A percentile compares a stretch with the other conserved stretches of the same genome.
phyloP scores from a whole-genome alignment of 2,329 filamentous ascomycete genomes.

The Hymenoscyphus infarciens region DNA sequence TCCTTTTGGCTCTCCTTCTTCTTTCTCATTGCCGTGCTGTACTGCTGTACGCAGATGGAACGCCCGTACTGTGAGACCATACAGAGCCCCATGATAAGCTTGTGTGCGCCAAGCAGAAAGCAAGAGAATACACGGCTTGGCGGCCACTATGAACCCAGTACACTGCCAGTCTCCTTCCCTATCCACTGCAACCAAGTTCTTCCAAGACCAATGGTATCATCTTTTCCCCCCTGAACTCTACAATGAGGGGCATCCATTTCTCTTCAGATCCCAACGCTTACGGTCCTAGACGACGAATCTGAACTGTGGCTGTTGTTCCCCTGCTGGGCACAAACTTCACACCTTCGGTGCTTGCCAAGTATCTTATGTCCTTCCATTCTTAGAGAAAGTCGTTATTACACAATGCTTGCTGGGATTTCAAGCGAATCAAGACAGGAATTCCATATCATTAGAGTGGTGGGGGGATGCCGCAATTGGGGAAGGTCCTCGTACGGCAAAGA shows the following conservation, averaged over 20 bases:
- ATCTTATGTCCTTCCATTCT: constrained; percentile 20
- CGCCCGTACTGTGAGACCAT: background rate
- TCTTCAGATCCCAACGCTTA: background rate
- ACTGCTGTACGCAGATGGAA: background rate
- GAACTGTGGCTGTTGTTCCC: background rate
- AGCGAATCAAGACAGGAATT: background rate
- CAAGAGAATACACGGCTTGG: constrained; percentile 9
- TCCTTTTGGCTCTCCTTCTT: background rate
- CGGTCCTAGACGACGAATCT: background rate
- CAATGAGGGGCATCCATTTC: background rate
- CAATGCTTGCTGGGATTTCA: background rate
- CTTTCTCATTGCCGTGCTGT: background rate
- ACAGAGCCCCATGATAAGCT: constrained; percentile 7
- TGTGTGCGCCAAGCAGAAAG: constrained; percentile 5
- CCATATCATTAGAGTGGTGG: background rate
- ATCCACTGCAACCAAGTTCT: constrained; percentile 7
- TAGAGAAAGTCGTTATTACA: constrained; percentile 7
- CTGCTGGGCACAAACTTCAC: background rate
- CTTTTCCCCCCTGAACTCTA: background rate
- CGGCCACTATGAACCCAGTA: constrained; percentile 1
- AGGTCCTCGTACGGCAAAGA: background rate
- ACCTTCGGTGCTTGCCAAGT: constrained; percentile 11
- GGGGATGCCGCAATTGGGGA: background rate
- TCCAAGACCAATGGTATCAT: constrained; percentile 1
- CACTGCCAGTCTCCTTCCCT: constrained; percentile 4